Evolutionary conservation across 495 filamentous ascomycete genomes (phyloP), one percentile per base, ranked within the genome.

Genomic region (Amorphotheca resinae): DNA sequence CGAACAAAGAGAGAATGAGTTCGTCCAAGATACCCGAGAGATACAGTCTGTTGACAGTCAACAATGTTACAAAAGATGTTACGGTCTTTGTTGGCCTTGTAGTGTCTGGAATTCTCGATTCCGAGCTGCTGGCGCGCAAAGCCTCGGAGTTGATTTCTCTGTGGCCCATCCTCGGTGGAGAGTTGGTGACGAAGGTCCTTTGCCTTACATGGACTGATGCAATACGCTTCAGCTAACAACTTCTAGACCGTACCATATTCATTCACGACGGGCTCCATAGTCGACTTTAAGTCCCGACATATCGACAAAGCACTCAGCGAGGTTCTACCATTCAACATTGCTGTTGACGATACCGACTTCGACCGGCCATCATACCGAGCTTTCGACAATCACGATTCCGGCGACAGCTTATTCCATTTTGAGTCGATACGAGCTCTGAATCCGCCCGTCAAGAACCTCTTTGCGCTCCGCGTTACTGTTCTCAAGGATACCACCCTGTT

Each of bases 81-180:
- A 39, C 37, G 9, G 37, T 39, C 8, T 39, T 20, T 39, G 37
- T 39, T 9, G 37, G 37, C 15, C 18, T 39, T 9, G 37, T 39
- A 7, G 37, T 39, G 16, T 11, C 3, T 1, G 37, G 17, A 4
- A n/a, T 9, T 22, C 18, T 39, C 9, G 37, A 39, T 22, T 7
- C 18, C n/a, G 22, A 22, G 17, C 22, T 9, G 15, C 22, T 39
- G 9, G 9, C 22, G 22, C 17, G 37, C 15, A 22, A 17, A 9
- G 37, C 37, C 15, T 4, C 18, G 11, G 37, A 39, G 1, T 22
- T 39, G 2, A 11, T 39, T n/a, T 9, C 9, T 12, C 9, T 11
- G 9, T 39, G 37, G 37, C 18, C 37, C 4, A 12, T 39, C 15
- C 22, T 39, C 15, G 37, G 37, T 9, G 37, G 37, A 9, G 8